Evolutionary conservation across 129 eudicot genomes (phyloP).

Genomic region (Flaveria trinervia): DNA sequence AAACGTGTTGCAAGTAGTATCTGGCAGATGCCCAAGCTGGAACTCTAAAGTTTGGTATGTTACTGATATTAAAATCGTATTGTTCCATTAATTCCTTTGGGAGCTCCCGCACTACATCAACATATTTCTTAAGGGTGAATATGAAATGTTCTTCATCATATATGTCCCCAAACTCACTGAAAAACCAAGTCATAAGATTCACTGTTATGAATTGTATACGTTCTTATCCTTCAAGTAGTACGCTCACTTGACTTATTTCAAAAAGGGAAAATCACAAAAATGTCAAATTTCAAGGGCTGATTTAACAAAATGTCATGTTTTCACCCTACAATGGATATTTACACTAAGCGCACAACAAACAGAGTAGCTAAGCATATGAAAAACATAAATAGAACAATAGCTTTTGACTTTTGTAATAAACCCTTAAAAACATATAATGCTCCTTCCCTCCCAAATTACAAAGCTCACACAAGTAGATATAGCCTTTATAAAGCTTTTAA

Average conservation of each 20-base stretch:
- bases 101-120: conserved; percentile 57
- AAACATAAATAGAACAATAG: neutral
- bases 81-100: conserved; percentile 65
- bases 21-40: conserved; percentile 83
- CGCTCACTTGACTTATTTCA: neutral
- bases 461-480: conserved; percentile 19
- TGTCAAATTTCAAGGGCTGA: neutral
- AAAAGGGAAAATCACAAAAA: neutral
- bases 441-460: conserved; percentile 17
- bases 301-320: neutral
- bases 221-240: neutral
- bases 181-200: conserved; percentile 24
- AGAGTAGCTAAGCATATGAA: neutral
- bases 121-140: conserved; percentile 50
- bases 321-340: neutral
- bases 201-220: neutral
- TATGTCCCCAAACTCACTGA: conserved; percentile 82
- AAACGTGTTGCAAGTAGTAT: conserved; percentile 67
- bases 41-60: conserved; percentile 53
- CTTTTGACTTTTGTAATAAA: neutral
- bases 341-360: neutral
- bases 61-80: conserved; percentile 64
- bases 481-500: conserved; percentile 2
- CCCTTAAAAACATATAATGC: neutral
- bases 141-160: conserved; percentile 89